A percentile compares a stretch with the other conserved stretches of the same genome.
Conservation (phyloP, 108 stramenopile genomes). For the Cyclotella choctawhatcheeana region DNA sequence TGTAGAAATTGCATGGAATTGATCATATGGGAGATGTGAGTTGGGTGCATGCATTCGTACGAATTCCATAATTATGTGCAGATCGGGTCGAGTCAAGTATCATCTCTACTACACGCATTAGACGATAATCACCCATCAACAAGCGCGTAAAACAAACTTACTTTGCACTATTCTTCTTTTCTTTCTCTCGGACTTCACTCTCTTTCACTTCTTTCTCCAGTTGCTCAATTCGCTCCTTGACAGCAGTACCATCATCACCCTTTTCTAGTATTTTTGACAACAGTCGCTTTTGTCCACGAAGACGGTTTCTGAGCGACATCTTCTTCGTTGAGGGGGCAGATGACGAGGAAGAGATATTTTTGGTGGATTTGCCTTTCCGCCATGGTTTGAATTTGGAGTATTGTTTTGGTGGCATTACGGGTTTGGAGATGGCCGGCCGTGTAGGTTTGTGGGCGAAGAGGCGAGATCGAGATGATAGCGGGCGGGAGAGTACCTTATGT, state of each 20-base stretch:
- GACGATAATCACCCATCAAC: too few relatives aligned
- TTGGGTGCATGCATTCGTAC: too few relatives aligned
- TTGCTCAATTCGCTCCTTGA: constrained; percentile 41
- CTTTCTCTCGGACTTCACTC: constrained; percentile 53
- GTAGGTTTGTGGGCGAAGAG: not conserved
- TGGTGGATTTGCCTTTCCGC: constrained; percentile 71
- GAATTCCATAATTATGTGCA: too few relatives aligned
- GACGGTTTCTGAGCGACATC: constrained; percentile 65
- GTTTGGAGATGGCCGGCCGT: too few relatives aligned
- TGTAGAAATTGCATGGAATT: too few relatives aligned
- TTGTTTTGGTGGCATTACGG: constrained; percentile 14
- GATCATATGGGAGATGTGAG: too few relatives aligned
- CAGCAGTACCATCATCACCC: constrained; percentile 20
- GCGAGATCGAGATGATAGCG: not conserved
- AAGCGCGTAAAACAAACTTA: too few relatives aligned
- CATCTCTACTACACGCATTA: too few relatives aligned
- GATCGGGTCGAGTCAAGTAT: too few relatives aligned
- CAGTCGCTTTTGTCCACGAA: constrained; percentile 69
- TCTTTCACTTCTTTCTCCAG: constrained; percentile 59
- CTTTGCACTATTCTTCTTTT: constrained; percentile 60
- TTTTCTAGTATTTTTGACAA: constrained; percentile 50
- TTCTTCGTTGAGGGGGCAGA: constrained; percentile 9
- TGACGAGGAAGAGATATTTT: not conserved
- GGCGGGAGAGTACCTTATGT: not conserved
- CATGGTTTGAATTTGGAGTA: constrained; percentile 74